Percentiles rank a stretch among this genome's conserved stretches.
These are phyloP conservation scores for Przewalskia tangutica DNA, from an alignment of 257 asterid genomes.

Conservation along the genomic window DNA sequence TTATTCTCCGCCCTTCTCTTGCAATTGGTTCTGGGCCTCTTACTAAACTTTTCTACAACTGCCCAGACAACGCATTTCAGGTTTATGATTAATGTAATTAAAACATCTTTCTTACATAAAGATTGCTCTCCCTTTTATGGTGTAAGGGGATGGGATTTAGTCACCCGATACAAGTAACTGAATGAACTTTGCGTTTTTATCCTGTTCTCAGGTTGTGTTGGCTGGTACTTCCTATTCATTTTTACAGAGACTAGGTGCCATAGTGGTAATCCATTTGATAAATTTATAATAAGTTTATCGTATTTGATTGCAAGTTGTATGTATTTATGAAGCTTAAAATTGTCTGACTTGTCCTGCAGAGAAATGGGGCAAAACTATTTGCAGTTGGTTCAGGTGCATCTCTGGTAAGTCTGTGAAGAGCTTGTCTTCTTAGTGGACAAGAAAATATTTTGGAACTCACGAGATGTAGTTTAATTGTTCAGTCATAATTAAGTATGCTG, in stretches of 20 bases:
- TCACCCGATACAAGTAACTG: neutral
- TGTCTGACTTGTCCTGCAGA: slow-evolving; percentile 35
- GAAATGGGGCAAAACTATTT: slow-evolving; percentile 88
- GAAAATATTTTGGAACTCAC: neutral
- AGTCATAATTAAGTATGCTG: neutral
- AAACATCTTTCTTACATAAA: neutral
- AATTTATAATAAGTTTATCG: neutral
- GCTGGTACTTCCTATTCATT: slow-evolving; percentile 82
- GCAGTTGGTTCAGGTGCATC: slow-evolving; percentile 90
- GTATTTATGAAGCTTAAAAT: slow-evolving; percentile 9
- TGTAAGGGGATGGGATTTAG: neutral
- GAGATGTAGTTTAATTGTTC: neutral
- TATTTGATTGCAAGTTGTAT: neutral
- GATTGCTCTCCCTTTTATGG: slow-evolving; percentile 1
- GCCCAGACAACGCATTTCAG: slow-evolving; percentile 99
- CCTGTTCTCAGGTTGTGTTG: slow-evolving; percentile 60
- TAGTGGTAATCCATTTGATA: slow-evolving; percentile 41
- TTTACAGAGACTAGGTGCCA: slow-evolving; percentile 73
- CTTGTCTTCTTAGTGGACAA: neutral
- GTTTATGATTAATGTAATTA: slow-evolving; percentile 17
- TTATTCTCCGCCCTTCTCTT: slow-evolving; percentile 65
- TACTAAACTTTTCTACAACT: slow-evolving; percentile 66
- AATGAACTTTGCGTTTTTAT: neutral
- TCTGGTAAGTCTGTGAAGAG: slow-evolving; percentile 39
- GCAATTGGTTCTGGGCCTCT: slow-evolving; percentile 54